Evolutionary conservation across 371 early-diverging fungal species (phyloP).

Genomic region (Lichtheimia hyalospora): DNA sequence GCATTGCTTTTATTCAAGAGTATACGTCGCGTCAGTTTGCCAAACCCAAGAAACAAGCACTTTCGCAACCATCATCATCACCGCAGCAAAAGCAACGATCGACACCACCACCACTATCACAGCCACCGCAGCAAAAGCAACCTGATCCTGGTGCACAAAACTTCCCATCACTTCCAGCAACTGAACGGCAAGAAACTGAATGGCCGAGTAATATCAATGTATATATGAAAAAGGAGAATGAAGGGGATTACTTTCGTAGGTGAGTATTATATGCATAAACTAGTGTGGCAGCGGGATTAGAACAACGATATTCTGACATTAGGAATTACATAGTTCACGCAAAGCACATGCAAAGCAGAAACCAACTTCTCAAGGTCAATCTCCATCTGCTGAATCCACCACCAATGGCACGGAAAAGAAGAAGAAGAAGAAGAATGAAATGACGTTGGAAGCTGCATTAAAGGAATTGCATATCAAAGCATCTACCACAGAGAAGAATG

Average conservation of each 20-base stretch:
- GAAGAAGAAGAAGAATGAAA: slow-evolving; percentile 37
- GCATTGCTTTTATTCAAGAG: slow-evolving; percentile 32
- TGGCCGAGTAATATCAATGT: slow-evolving; percentile 49
- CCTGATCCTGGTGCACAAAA: neutral
- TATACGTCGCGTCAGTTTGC: slow-evolving; percentile 34
- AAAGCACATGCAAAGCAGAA: neutral
- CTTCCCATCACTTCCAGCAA: slow-evolving; percentile 31
- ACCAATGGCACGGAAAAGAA: neutral
- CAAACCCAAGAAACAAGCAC: slow-evolving; percentile 1
- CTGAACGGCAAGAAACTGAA: slow-evolving; percentile 17
- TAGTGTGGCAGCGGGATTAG: too few species aligned
- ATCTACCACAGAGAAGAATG: slow-evolving; percentile 18
- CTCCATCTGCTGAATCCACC: neutral
- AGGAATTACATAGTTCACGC: too few species aligned
- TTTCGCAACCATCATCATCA: neutral
- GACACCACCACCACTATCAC: slow-evolving; percentile 1
- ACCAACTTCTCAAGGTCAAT: neutral
- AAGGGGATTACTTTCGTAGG: slow-evolving; percentile 50
- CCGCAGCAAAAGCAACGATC: slow-evolving; percentile 4
- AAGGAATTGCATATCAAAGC: slow-evolving; percentile 46
- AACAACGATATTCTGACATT: too few species aligned
- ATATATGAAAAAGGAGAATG: slow-evolving; percentile 44
- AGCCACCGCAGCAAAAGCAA: slow-evolving; percentile 1
- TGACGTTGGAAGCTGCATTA: slow-evolving; percentile 47
- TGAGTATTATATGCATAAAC: slow-evolving; percentile 7